Percentiles rank a stretch among this genome's conserved stretches.
Evolutionary conservation across 2,329 filamentous ascomycete genomes (phyloP).

Genomic region (Colletotrichum eremochloae): DNA sequence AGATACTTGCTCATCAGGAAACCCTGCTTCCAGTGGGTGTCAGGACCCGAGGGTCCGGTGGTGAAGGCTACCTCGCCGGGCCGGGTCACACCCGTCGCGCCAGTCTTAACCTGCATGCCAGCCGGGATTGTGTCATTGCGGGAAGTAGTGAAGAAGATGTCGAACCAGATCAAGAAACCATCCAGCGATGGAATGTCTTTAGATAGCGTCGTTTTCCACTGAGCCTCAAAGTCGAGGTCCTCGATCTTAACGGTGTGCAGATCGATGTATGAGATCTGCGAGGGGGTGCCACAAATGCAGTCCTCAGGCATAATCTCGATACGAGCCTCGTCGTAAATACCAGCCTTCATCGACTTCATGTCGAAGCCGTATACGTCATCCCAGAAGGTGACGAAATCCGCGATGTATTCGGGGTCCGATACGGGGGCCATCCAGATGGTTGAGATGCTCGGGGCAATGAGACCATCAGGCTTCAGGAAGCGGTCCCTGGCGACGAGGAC

Average conservation of each 20-base stretch:
- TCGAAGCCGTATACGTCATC: constrained; percentile 94
- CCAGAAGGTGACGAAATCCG: constrained; percentile 88
- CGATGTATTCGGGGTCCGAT: constrained; percentile 81
- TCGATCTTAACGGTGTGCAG: constrained; percentile 78
- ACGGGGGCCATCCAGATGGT: constrained; percentile 87
- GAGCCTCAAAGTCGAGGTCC: constrained; percentile 81
- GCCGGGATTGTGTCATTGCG: constrained; percentile 63
- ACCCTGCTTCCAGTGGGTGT: constrained; percentile 93
- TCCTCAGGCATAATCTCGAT: constrained; percentile 77
- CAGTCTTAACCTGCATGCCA: constrained; percentile 65
- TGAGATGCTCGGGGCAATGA: constrained; percentile 89
- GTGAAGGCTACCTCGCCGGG: constrained; percentile 84
- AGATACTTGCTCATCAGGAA: constrained; percentile 77
- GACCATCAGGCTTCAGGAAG: constrained; percentile 83
- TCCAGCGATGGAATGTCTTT: constrained; percentile 79
- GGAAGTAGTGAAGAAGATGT: constrained; percentile 86
- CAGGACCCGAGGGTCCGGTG: constrained; percentile 80
- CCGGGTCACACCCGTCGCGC: constrained; percentile 70
- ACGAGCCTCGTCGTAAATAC: constrained; percentile 85
- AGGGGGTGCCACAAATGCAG: constrained; percentile 70
- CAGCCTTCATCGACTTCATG: constrained; percentile 89
- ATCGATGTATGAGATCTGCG: constrained; percentile 80
- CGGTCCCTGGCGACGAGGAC: constrained; percentile 89
- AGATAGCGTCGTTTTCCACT: constrained; percentile 73
- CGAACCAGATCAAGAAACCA: constrained; percentile 93